phyloP scores from a whole-genome alignment of 345 rosid species.

The Melaleuca alternifolia region DNA sequence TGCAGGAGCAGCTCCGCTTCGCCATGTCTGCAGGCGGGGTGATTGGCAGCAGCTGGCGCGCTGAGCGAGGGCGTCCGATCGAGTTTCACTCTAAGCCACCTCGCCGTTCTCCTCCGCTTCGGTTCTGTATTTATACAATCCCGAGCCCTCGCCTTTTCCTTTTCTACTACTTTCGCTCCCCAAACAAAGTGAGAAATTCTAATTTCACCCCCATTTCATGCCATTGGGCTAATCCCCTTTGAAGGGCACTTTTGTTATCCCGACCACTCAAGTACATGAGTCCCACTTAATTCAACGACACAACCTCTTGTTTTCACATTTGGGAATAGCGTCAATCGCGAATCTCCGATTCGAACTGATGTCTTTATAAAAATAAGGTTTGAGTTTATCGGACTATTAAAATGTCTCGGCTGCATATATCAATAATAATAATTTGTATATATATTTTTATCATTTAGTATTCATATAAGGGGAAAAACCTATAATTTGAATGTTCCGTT shows the following conservation, averaged over 20 bases:
- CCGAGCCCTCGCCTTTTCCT: background rate
- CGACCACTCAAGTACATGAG: background rate
- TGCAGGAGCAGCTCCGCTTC: background rate
- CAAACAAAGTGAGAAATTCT: background rate
- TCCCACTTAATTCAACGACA: background rate
- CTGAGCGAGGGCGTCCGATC: background rate
- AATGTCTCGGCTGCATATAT: background rate
- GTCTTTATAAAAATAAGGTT: background rate
- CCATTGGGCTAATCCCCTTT: background rate
- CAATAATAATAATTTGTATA: background rate
- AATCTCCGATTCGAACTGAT: background rate
- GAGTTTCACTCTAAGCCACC: background rate
- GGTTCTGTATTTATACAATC: background rate
- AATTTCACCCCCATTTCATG: background rate
- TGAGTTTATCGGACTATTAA: rapidly evolving
- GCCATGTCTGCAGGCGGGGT: background rate
- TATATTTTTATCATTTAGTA: background rate
- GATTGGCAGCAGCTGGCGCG: background rate
- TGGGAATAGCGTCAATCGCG: no score
- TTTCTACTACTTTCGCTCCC: background rate
- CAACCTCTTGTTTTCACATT: no score
- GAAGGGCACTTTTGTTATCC: background rate
- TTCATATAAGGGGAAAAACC: background rate
- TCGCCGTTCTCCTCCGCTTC: background rate
- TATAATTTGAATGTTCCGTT: no score